Evolutionary conservation across 345 rosid genomes (phyloP), one percentile per base, ranked within the genome.

Genomic region (Carallia pectinifolia): DNA sequence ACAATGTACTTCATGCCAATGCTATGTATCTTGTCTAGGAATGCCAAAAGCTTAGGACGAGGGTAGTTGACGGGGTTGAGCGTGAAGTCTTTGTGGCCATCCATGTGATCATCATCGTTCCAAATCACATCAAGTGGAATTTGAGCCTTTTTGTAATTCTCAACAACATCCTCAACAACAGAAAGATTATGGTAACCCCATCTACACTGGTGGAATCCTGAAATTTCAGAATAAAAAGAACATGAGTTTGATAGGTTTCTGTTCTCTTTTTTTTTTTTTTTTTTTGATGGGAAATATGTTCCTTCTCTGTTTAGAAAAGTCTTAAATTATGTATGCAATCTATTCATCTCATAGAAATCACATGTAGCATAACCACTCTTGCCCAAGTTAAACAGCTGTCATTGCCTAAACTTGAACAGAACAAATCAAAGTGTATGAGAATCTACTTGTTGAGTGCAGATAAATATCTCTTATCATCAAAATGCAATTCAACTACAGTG

Each of bases 41-140:
- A 95, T 2, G 93, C 88, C 53, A 88, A 60, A 53, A 92, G 90
- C 87, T 92, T 90, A 1, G 83, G 82, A 39, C 90, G 99, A 58
- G 98, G 90, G 74, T 85, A 90, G 77, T 72, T 77, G 2, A 30
- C 15, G 0, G 91, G 94, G 72, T 84, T 84, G 54, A 95, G 81
- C 19, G 99, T 95, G 83, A 96, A 96, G 76, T 96, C 99, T 83
- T 92, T 96, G 72, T 92, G 82, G 36, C 84, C 85, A 1, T 95
- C 99, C 99, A 92, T 95, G 86, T 95, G 97, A 84, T 95, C 98
- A 70, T 90, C 99, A 61, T 95, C 99, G 52, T 87, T 95, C 98
- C 98, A 92, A 17, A 92, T 92, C 59, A 95, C 98, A 55, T 95
- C 98, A 4, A 90, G 96, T 1, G 98, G 99, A 72, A 95, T 95